Conservation (phyloP, 768 basidiomycete species). For the Cystobasidium tubakii region DNA sequence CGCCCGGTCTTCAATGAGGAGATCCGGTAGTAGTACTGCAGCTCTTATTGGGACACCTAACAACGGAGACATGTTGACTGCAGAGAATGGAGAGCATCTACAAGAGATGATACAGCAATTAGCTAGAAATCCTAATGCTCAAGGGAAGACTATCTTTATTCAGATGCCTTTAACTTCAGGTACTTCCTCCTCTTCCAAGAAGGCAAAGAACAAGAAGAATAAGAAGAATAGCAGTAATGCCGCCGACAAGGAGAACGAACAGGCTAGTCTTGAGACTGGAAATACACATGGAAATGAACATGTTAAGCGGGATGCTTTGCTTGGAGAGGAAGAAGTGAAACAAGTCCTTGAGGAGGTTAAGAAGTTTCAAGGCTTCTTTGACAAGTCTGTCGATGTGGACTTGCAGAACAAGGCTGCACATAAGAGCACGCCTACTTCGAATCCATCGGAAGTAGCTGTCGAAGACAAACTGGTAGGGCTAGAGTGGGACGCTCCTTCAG, state of each 20-base stretch:
- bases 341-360: neutral
- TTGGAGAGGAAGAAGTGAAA: constrained; percentile 11
- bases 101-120: neutral
- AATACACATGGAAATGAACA: no score
- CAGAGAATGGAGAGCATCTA: neutral
- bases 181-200: neutral
- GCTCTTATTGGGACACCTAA: neutral
- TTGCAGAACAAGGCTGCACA: neutral
- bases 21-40: neutral
- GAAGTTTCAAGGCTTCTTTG: constrained; percentile 33
- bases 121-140: neutral
- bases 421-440: neutral
- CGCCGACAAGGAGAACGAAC: neutral
- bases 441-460: neutral
- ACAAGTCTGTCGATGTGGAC: constrained; percentile 22
- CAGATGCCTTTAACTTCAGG: neutral
- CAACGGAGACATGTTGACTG: neutral
- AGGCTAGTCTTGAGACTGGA: neutral
- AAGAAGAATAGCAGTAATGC: neutral
- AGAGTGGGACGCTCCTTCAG: neutral
- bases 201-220: neutral
- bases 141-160: constrained; percentile 4
- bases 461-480: neutral
- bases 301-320: neutral
- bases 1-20: neutral